Evolutionary conservation across 192 early-diverging fungal species (phyloP), one percentile per base, ranked within the genome.

Genomic region (Chytriomyces hyalinus): DNA sequence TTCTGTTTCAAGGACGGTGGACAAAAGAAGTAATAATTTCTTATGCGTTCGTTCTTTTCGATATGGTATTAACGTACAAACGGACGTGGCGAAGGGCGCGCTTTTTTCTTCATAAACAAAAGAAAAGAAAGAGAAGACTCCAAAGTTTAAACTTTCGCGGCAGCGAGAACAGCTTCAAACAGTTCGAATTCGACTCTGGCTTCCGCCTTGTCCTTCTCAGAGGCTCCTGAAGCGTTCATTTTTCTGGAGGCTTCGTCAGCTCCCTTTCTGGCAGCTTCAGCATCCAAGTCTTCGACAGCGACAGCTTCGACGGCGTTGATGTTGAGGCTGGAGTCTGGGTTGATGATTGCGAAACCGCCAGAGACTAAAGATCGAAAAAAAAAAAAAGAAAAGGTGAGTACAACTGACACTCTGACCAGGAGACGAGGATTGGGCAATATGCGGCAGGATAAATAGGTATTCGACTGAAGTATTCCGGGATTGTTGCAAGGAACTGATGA

Each of bases 281-380:
- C 66, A 71, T 95, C 94, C 80, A 99, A 86, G 44, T 98, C 91
- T 73, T 95, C 94, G 11, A 99, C 80, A 53, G 92, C 85, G 81
- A 93, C 90, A 44, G 96, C 97, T 86, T 99, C 97, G 26, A 96
- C 85, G 64, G 96, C 97, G 81, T 96, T 98, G 85, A 99, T 96
- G 91, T 98, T 96, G 71, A 98, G 88, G 61, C 93, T 87, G 11
- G 94, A 97, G 85, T 99, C 95, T 64, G 94, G 91, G 91, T 99
- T 97, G 86, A 99, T 92, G 77, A 92, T 91, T 66, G 96, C 95
- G 83, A 99, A 99, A 36, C 97, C 97, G 76, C 97, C 97, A 84
- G 91, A 92, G 61, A 94, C 94, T 94, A 48, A 28, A 70, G 17
- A 26, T 24, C 6, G 51, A 50, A 24, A 61, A 1, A 79, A 1